Evolutionary conservation across 2,329 filamentous ascomycete species (phyloP).

Genomic region (Cercospora janseana): DNA sequence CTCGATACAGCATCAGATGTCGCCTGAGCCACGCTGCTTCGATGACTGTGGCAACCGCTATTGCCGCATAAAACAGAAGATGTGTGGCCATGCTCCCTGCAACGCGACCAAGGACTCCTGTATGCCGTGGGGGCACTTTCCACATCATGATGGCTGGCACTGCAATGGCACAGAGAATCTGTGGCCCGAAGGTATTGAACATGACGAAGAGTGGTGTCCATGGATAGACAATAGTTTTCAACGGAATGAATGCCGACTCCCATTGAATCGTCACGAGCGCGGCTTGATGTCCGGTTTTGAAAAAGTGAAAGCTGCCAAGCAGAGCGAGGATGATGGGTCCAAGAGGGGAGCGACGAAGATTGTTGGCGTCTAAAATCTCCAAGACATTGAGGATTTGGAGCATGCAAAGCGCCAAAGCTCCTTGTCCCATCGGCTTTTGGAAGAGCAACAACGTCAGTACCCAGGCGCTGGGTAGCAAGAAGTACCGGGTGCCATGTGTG

Average conservation of each 20-base stretch:
- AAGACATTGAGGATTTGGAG: slow-evolving; percentile 83
- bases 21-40: slow-evolving; percentile 85
- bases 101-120: slow-evolving; percentile 63
- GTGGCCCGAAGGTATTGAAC: slow-evolving; percentile 85
- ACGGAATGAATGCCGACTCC: slow-evolving; percentile 90
- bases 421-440: slow-evolving; percentile 91
- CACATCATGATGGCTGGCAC: slow-evolving; percentile 82
- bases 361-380: slow-evolving; percentile 63
- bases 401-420: slow-evolving; percentile 74
- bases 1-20: slow-evolving; percentile 94
- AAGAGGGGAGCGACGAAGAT: slow-evolving; percentile 65
- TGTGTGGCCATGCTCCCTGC: slow-evolving; percentile 72
- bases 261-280: slow-evolving; percentile 86
- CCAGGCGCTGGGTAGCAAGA: slow-evolving; percentile 77
- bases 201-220: slow-evolving; percentile 80
- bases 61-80: slow-evolving; percentile 75
- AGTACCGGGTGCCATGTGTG: slow-evolving; percentile 85
- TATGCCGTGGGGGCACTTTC: slow-evolving; percentile 77
- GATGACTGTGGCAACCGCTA: slow-evolving; percentile 81
- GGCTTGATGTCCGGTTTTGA: slow-evolving; percentile 96
- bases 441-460: slow-evolving; percentile 73
- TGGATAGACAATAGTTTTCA: slow-evolving; percentile 79
- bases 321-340: slow-evolving; percentile 81
- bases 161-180: slow-evolving; percentile 75
- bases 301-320: slow-evolving; percentile 92